A percentile compares a stretch with the other conserved stretches of the same genome.
phyloP scores from a whole-genome alignment of 331 rosid genomes.

The Acacia concinna region DNA sequence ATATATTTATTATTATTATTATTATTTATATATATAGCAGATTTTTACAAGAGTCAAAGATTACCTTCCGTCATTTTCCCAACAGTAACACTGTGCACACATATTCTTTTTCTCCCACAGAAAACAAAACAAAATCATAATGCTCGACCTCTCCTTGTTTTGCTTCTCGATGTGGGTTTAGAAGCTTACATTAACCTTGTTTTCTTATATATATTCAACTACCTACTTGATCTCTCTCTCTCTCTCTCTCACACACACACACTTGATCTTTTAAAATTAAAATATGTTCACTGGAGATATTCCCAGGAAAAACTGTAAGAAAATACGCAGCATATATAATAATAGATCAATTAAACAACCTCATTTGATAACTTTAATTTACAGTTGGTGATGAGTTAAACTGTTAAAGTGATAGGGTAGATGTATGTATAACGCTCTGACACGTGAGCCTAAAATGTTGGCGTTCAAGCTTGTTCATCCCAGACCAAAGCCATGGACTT shows the following conservation, averaged over 20 bases:
- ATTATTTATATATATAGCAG: not conserved
- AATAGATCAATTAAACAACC: not conserved
- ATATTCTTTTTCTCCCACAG: not conserved
- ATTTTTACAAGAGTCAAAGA: conserved; percentile 30
- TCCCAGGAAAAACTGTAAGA: not conserved
- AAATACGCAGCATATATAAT: not conserved
- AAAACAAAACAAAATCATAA: not conserved
- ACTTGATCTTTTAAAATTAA: not conserved
- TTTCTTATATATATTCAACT: not conserved
- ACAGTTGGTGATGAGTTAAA: not conserved
- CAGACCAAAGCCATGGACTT: not conserved
- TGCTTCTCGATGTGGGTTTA: not conserved
- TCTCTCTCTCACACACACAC: too few relatives aligned
- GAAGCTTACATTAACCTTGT: not conserved
- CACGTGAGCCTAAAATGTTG: not conserved
- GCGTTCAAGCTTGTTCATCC: not conserved
- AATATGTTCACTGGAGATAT: not conserved
- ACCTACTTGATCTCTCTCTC: not conserved
- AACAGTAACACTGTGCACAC: not conserved
- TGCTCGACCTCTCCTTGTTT: not conserved
- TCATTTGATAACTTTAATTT: not conserved
- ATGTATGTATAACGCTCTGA: not conserved
- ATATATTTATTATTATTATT: not conserved
- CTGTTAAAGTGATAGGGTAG: not conserved
- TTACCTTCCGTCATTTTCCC: not conserved